phyloP scores from a whole-genome alignment of 106 monocot species.

The Allium cepa region DNA sequence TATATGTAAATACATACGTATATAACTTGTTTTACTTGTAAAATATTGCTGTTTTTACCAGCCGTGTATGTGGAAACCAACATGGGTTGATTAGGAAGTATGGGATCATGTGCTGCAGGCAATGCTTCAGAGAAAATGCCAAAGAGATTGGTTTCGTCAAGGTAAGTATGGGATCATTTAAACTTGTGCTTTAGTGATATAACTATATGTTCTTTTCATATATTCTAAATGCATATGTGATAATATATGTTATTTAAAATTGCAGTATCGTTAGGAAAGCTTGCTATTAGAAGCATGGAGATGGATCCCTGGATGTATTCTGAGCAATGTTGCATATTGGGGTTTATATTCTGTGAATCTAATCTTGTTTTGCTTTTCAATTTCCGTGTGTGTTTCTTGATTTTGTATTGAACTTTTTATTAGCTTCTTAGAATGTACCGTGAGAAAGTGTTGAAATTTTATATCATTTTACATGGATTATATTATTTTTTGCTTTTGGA shows the following conservation, averaged over 20 bases:
- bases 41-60: neutral
- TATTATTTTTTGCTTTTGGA: too few species aligned
- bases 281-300: neutral
- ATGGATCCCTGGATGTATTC: too few species aligned
- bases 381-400: too few species aligned
- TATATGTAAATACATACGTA: too few species aligned
- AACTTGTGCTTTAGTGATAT: neutral
- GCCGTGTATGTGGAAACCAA: slow-evolving; percentile 12
- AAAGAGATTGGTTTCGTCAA: slow-evolving; percentile 14
- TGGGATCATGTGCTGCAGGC: slow-evolving; percentile 16
- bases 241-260: neutral
- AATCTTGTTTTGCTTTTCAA: too few species aligned
- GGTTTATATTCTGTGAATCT: too few species aligned
- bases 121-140: slow-evolving; percentile 14
- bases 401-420: too few species aligned
- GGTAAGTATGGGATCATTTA: neutral
- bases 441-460: too few species aligned
- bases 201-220: neutral
- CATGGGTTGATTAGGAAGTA: slow-evolving; percentile 16
- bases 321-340: too few species aligned
- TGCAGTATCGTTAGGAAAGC: neutral
- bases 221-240: neutral
- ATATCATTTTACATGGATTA: too few species aligned
- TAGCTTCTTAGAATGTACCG: too few species aligned
- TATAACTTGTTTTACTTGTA: neutral